Base-by-base conservation (phyloP, 1,284 basidiomycete genomes). In the Schizophyllum amplum region DNA sequence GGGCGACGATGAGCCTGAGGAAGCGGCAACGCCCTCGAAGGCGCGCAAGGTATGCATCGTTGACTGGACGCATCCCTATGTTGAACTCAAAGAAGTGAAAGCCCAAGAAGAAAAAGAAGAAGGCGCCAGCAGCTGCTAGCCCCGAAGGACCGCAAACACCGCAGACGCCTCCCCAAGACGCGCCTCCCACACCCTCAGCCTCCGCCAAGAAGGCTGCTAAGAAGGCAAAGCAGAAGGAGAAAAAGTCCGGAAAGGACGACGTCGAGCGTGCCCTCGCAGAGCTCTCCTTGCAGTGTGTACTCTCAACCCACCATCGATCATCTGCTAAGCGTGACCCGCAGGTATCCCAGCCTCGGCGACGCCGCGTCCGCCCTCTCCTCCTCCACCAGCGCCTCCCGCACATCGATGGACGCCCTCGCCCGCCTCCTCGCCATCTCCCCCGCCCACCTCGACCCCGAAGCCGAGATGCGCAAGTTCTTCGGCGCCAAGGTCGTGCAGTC, bases 381-480 rank as follows among this genome's bases (percentile, higher is more conserved):
- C 57, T 59, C 68, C 0, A 63, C 67, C 4, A 59, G 71, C 13
- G 60, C 66, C 4, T 60, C 63, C 1, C 62, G 61, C 7, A 60
- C 61, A 20, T 62, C 64, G 11, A 20, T 46, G 1, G 33, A 54
- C 15, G 57, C 73, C 9, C 71, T 87, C 11, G 73, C 83, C 4
- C 69, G 78, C 27, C 78, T 95, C 0, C 77, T 96, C 4, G 75
- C 86, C 0, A 84, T 94, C 4, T 92, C 90, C 0, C 73, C 87
- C 0, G 76, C 86, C 55, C 80, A 92, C 64, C 82, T 97, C 17
- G 93, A 97, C 60, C 79, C 86, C 9, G 92, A 95, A 57, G 86
- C 86, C 0, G 94, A 98, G 69, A 81, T 97, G 70, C 85, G 89
- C 57, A 87, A 84, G 61, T 95, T 97, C 78, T 98, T 98, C 65